These are phyloP conservation scores for Ceratocystis albifundus DNA, from an alignment of 2,329 filamentous ascomycete genomes.

Conservation along the genomic window DNA sequence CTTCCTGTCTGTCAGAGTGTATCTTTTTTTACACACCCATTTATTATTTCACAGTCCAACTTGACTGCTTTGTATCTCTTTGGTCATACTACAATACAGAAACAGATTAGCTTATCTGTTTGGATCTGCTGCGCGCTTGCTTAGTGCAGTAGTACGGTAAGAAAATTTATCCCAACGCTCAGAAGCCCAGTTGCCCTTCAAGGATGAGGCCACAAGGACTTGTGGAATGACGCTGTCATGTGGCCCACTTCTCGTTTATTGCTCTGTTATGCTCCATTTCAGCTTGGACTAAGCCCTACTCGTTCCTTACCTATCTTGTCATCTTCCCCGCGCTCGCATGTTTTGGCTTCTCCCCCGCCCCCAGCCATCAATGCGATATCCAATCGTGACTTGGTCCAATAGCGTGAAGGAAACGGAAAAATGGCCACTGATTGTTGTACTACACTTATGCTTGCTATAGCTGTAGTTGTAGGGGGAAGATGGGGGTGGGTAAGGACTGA, in stretches of 20 bases:
- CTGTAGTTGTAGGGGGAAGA: no score
- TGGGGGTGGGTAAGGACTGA: background rate
- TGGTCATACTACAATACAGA: background rate
- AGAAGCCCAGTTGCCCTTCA: background rate
- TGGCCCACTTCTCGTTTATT: background rate
- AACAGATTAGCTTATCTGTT: background rate
- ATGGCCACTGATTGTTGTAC: background rate
- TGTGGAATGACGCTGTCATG: background rate
- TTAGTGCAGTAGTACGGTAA: slow-evolving; percentile 5
- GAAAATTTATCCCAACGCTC: background rate
- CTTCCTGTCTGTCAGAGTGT: no score
- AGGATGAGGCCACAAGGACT: background rate
- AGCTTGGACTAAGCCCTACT: background rate
- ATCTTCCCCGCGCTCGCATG: slow-evolving; percentile 5
- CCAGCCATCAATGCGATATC: background rate
- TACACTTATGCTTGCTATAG: background rate
- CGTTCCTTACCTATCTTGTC: background rate
- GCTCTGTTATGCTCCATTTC: background rate
- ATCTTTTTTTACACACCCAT: no score
- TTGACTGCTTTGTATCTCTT: background rate
- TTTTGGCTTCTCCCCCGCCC: background rate
- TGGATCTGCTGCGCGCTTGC: background rate
- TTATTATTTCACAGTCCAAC: no score
- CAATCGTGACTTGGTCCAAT: background rate
- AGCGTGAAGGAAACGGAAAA: background rate